Percentiles rank a stretch among this genome's conserved stretches.
phyloP scores from a whole-genome alignment of 495 filamentous ascomycete genomes.

The Annulohypoxylon bovei region DNA sequence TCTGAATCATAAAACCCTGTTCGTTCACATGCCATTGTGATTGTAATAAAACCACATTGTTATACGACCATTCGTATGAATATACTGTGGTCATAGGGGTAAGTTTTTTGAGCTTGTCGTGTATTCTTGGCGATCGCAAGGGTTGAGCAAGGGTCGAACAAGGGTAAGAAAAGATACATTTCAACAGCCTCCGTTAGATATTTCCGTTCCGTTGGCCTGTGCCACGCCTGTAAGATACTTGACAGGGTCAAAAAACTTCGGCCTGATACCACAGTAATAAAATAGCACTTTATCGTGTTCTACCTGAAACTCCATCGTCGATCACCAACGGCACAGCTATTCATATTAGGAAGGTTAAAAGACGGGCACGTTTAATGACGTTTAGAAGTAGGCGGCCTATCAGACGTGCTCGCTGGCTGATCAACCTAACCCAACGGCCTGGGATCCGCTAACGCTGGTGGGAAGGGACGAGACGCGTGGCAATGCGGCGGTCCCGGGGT shows the following conservation, averaged over 20 bases:
- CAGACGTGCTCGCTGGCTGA: not conserved
- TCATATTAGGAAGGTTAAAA: slow-evolving; percentile 23
- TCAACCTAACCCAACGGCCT: slow-evolving; percentile 18
- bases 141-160: no score
- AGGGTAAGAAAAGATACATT: no score
- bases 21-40: not conserved
- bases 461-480: slow-evolving; percentile 16
- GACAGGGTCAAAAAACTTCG: not conserved
- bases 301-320: slow-evolving; percentile 18
- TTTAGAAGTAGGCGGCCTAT: not conserved
- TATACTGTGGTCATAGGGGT: no score
- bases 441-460: slow-evolving; percentile 22
- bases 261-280: not conserved
- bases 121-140: no score
- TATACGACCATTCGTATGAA: not conserved
- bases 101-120: no score
- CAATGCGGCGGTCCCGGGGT: slow-evolving; percentile 2
- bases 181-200: no score
- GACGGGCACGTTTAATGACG: slow-evolving; percentile 11
- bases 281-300: not conserved
- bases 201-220: no score
- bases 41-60: slow-evolving; percentile 7
- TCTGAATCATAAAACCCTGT: not conserved
- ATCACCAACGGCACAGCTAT: slow-evolving; percentile 13
- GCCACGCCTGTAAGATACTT: no score